These are phyloP conservation scores for Macrolepiota albuminosa DNA, from an alignment of 768 basidiomycete genomes.

Conservation along the genomic window DNA sequence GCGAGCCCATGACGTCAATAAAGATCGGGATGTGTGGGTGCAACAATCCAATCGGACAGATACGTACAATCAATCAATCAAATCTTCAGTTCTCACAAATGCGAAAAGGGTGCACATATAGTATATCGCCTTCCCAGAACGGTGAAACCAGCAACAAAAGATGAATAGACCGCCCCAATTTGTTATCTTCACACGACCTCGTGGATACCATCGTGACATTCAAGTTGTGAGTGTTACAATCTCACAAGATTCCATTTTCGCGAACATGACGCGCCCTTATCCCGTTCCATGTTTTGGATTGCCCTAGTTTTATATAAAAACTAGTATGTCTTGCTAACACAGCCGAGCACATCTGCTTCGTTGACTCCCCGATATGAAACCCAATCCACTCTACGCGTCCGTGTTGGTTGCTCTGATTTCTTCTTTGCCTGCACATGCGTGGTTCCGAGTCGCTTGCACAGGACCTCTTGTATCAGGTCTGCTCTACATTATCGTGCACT, in stretches of 20 bases:
- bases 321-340: not conserved
- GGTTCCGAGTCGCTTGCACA: constrained; percentile 39
- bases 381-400: constrained; percentile 7
- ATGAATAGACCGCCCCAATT: constrained; percentile 1
- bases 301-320: constrained; percentile 3
- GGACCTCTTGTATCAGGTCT: constrained; percentile 34
- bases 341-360: not conserved
- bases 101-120: not conserved
- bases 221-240: not conserved
- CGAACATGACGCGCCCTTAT: not conserved
- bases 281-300: not conserved
- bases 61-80: not conserved
- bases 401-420: constrained; percentile 14
- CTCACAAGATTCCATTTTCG: not conserved
- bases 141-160: not conserved
- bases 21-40: not conserved
- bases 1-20: not conserved
- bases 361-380: constrained; percentile 8
- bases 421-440: constrained; percentile 23
- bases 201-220: constrained; percentile 1
- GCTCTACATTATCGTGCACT: not conserved
- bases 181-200: not conserved
- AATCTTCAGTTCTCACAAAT: not conserved
- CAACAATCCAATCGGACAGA: not conserved
- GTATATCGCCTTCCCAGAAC: constrained; percentile 1